Evolutionary conservation across 2,329 filamentous ascomycete genomes (phyloP), one percentile per base, ranked within the genome.

Genomic region (Nothophaeocryptopus gaeumannii): DNA sequence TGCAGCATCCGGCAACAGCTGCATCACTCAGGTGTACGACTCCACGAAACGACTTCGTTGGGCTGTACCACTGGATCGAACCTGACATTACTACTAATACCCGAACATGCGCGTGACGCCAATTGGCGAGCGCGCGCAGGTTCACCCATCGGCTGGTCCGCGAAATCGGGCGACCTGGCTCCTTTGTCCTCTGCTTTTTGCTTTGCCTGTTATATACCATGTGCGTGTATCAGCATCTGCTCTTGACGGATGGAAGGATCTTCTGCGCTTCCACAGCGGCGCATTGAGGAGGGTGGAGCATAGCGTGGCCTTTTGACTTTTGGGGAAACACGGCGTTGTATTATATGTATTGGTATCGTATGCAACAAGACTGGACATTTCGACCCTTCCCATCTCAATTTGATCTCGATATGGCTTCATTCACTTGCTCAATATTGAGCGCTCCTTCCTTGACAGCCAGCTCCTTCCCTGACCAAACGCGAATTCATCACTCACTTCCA

Each of bases 141-240:
- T 45, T 42, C 40, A 35, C 39, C 14, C 38, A n/a, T 13, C 39
- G 51, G 47, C 43, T 55, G 49, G 52, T 45, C 45, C 45, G 49
- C 13, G 16, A 29, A 32, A 31, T 14, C 35, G 16, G 35, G 40
- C 36, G 30, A 29, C 15, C 34, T 43, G 41, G 31, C 31, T 13
- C 38, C 14, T 45, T 38, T 16, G 30, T 36, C 15, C 39, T 38
- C 32, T 14, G 13, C 33, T 41, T 34, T 48, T 39, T 47, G 43
- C 26, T 53, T 54, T 45, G 15, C 39, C 29, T 45, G 54, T 54
- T 53, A 51, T 55, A 59, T 59, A 59, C 57, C 57, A 59, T 59
- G 57, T 59, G 53, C 54, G 52, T 58, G 53, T 55, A 58, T 53
- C 55, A 47, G 55, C 55, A 58, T 56, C 35, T 39, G 39, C 39